Evolutionary conservation across 1,139 yeast species (phyloP).

Genomic region (Pichiaceae sp.): DNA sequence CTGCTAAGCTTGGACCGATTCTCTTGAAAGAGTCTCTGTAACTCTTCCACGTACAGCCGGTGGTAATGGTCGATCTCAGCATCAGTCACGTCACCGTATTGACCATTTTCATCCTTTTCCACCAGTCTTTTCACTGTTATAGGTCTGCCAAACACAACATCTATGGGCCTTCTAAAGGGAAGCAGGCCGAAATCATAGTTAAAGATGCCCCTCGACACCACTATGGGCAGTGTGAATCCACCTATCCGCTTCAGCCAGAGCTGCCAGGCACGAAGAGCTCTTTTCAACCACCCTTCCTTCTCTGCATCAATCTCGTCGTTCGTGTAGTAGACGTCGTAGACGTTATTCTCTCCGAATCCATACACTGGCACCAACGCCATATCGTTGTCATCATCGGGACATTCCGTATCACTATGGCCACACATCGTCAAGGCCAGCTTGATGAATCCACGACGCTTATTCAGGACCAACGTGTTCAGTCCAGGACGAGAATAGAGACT

Average conservation of each 20-base stretch:
- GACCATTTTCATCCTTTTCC: background rate
- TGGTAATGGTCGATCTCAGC: constrained; percentile 66
- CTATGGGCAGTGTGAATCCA: constrained; percentile 84
- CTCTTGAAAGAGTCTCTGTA: constrained; percentile 58
- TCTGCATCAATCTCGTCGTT: constrained; percentile 7
- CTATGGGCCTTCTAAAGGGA: constrained; percentile 77
- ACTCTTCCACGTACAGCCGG: constrained; percentile 56
- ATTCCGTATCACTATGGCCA: constrained; percentile 7
- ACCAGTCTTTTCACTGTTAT: constrained; percentile 28
- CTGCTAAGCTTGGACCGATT: constrained; percentile 40
- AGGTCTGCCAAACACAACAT: constrained; percentile 77
- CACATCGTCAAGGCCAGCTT: constrained; percentile 64
- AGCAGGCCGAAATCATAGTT: constrained; percentile 87
- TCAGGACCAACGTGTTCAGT: constrained; percentile 53
- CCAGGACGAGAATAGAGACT: constrained; percentile 65
- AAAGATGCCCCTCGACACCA: constrained; percentile 88
- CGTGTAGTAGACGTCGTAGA: constrained; percentile 22
- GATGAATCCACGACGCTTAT: constrained; percentile 80
- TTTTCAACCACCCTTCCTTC: constrained; percentile 2
- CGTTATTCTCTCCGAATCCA: constrained; percentile 76
- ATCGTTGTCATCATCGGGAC: constrained; percentile 19
- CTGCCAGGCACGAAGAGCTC: constrained; percentile 39
- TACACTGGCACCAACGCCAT: constrained; percentile 78
- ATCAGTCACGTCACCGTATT: constrained; percentile 34
- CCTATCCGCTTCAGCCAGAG: constrained; percentile 59